These are phyloP conservation scores for Talaromyces sp. DNA, from an alignment of 2,329 filamentous ascomycete species.

Conservation along the genomic window DNA sequence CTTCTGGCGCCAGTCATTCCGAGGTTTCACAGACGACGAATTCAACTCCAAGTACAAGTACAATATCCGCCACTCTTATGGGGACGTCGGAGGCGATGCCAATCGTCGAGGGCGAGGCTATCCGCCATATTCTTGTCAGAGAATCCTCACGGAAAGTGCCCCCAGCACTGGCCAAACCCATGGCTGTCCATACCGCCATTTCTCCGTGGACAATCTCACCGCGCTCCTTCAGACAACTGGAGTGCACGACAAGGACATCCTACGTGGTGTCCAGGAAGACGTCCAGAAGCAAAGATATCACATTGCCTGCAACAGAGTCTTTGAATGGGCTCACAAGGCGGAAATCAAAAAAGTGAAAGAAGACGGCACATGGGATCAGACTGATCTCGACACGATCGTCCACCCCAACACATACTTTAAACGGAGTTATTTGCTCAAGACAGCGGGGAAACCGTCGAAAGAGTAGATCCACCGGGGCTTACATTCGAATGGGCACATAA, in stretches of 20 bases:
- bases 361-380: conserved; percentile 63
- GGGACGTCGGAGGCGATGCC: conserved; percentile 87
- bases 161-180: conserved; percentile 84
- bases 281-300: conserved; percentile 85
- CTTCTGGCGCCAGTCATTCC: conserved; percentile 88
- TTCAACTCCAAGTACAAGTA: conserved; percentile 98
- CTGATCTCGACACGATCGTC: conserved; percentile 87
- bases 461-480: conserved; percentile 16
- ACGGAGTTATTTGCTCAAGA: conserved; percentile 82
- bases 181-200: conserved; percentile 95
- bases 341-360: conserved; percentile 75
- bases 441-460: conserved; percentile 54
- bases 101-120: conserved; percentile 85
- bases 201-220: conserved; percentile 79
- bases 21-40: conserved; percentile 80
- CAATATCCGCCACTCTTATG: conserved; percentile 92
- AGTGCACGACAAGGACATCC: conserved; percentile 68
- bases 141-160: conserved; percentile 83
- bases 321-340: conserved; percentile 76
- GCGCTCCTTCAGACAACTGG: conserved; percentile 71
- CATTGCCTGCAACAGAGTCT: conserved; percentile 94
- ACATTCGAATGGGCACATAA: neutral
- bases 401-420: conserved; percentile 99
- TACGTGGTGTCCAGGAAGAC: conserved; percentile 81
- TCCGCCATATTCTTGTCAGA: conserved; percentile 88